Base-by-base conservation (phyloP, 176 grass and related monocot genomes). In the Lolium perenne region DNA sequence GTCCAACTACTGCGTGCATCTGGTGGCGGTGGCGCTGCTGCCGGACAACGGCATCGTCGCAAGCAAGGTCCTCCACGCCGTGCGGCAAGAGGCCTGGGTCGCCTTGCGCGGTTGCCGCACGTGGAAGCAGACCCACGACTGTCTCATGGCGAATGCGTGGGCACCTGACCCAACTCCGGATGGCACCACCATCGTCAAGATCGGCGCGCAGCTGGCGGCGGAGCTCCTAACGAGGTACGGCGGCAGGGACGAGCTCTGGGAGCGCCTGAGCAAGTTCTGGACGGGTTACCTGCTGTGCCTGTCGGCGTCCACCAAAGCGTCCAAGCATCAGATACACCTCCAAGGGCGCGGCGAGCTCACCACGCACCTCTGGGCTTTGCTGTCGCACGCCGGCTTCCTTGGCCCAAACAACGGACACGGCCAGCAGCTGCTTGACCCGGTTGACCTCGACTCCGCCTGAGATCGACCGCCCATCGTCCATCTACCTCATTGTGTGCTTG, bases 291-390 rank as follows among this genome's bases (percentile, higher is more conserved):
- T 82, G 20, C 66, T 82, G 32, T 12, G 71, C 50, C 50, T 82
- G 51, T 57, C 80, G 20, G 80, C 65, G 7, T 58, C 49, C 3
- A 82, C 80, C 1, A 71, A 20, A 1, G 32, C 66, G 0, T 20
- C 80, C 12, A 82, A 82, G 80, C 80, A 82, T 16, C 35, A 7
- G 38, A 18, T 29, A 2, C 13, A 46, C 21, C 51, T 83, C 32
- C n/a, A 43, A 0, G 50, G 65, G 32, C 1, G 3, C 12, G 32
- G 32, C 1, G 80, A 82, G 65, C 35, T 82, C 49, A 82, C 49
- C 5, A 82, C 80, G 29, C 80, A 73, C 20, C 81, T 83, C 20
- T 83, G 81, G 81, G n/a, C 10, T 4, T 8, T 83, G 35, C 81
- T 72, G 7, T 83, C 66, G 3, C 81, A 83, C 8, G 81, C 81